Evolutionary conservation across 2,329 filamentous ascomycete species (phyloP), one percentile per base, ranked within the genome.

Genomic region (Tetracladium maxilliforme): DNA sequence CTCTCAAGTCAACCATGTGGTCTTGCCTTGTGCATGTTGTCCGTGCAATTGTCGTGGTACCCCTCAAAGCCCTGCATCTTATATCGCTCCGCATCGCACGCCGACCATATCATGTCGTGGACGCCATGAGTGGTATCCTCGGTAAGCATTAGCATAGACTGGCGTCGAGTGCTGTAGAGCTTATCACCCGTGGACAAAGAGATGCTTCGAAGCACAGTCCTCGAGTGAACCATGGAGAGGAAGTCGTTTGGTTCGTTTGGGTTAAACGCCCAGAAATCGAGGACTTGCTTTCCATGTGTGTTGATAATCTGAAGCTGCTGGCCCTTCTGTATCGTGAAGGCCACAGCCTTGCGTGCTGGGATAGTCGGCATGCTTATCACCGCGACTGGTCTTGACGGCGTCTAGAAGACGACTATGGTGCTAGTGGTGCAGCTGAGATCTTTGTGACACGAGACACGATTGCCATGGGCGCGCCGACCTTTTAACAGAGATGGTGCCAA

Each of bases 241-340:
- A 39, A 47, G 21, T 49, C 45, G 23, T 42, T 28, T 15, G 35
- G 18, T 24, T 49, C 39, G n/a, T 24, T 41, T 1, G 52, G 40
- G 8, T 52, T 48, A 30, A 61, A 54, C 4, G 53, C 54, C 54
- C 54, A 62, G 22, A 58, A 59, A 34, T 63, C 58, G 20, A 62
- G 44, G 12, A 63, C 58, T 40, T 62, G 58, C 25, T 56, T 54
- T 25, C 58, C 58, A 29, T 52, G 39, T 2, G 56, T 58, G 38
- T 62, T 61, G 36, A 47, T 51, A 28, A 61, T 47, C 29, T 51
- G 58, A 32, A 61, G 44, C 19, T 42, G 47, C 31, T 61, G 54
- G 16, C 44, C 43, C 6, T 35, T 27, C 11, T 34, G 34, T 21
- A 60, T 36, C 10, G 41, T 25, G 10, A 55, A 45, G 27, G 54